Base-by-base conservation (phyloP, 2,329 filamentous ascomycete species). In the Colletotrichum destructivum region DNA sequence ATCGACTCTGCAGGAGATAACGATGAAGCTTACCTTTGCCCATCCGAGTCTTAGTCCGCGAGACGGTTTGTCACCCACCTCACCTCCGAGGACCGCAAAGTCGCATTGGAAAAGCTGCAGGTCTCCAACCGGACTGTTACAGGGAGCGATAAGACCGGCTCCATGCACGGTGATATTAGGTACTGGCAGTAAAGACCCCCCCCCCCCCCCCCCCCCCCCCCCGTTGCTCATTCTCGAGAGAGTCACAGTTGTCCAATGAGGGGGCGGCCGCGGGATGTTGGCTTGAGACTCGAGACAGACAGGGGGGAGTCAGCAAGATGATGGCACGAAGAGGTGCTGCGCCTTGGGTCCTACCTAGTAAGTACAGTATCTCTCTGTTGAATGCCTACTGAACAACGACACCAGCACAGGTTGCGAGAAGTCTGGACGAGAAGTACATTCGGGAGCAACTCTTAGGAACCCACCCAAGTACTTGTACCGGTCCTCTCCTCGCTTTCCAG, bases 281-380 rank as follows among this genome's bases (percentile, higher is more conserved):
- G 59, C 64, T 63, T 68, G 21, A 63, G 64, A 71, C 65, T 62
- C 59, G 57, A 71, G 69, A 71, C 57, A n/a, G n/a, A n/a, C n/a
- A n/a, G n/a, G n/a, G n/a, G n/a, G n/a, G n/a, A n/a, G n/a, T n/a
- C n/a, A n/a, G n/a, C n/a, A n/a, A n/a, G n/a, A n/a, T n/a, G n/a
- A n/a, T n/a, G n/a, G n/a, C n/a, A n/a, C n/a, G n/a, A n/a, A n/a
- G n/a, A n/a, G n/a, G n/a, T n/a, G n/a, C 60, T 69, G 35, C 51
- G 47, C 66, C 26, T 31, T 46, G 23, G 26, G 23, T 23, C 26
- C 26, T 38, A 21, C 26, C 26, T 38, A 21, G 26, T 5, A 40
- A 59, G 23, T 31, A 35, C 31, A 35, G 31, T 35, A 35, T 35
- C 46, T 23, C 9, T 13, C 8, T 23, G 40, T 16, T 35, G 26